These are phyloP conservation scores for Raphidocelis subcapitata DNA, from an alignment of 139 green algal genomes.

Conservation along the genomic window DNA sequence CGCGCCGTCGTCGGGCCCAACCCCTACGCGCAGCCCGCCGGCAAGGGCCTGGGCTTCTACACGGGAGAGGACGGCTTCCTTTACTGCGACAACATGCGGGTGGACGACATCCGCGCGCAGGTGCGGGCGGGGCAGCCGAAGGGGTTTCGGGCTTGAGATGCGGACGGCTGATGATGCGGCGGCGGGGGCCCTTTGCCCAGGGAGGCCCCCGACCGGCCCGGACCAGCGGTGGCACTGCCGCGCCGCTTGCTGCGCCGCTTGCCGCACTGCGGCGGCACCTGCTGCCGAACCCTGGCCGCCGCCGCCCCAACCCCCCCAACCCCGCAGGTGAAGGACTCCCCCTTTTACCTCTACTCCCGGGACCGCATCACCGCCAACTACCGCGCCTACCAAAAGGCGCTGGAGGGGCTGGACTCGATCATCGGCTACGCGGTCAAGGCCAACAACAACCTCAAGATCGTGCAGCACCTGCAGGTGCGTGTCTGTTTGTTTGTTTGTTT, in stretches of 20 bases:
- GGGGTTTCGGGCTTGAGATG: too few species aligned
- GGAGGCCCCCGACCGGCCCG: too few species aligned
- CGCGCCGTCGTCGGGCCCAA: background rate
- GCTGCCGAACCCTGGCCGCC: too few species aligned
- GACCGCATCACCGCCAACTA: slow-evolving; percentile 75
- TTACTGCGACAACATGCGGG: slow-evolving; percentile 85
- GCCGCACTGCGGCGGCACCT: too few species aligned
- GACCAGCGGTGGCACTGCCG: too few species aligned
- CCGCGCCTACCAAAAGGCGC: slow-evolving; percentile 80
- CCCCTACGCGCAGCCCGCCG: slow-evolving; percentile 34
- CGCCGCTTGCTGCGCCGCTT: too few species aligned
- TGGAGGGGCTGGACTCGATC: slow-evolving; percentile 85
- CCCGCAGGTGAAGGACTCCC: slow-evolving; percentile 58
- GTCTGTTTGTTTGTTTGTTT: too few species aligned
- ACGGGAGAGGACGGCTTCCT: slow-evolving; percentile 88
- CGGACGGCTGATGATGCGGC: too few species aligned
- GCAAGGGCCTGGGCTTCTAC: slow-evolving; percentile 77
- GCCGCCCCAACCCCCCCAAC: background rate
- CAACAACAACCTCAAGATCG: slow-evolving; percentile 97
- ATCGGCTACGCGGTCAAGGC: slow-evolving; percentile 97
- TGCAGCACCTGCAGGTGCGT: slow-evolving; percentile 70
- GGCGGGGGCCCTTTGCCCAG: too few species aligned
- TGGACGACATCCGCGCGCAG: slow-evolving; percentile 82
- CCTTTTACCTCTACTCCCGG: slow-evolving; percentile 95
- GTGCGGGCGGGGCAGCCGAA: slow-evolving; percentile 25